Evolutionary conservation across 225 moss, liverwort and hornwort species (phyloP).

Genomic region (Sphagnum tenellum): DNA sequence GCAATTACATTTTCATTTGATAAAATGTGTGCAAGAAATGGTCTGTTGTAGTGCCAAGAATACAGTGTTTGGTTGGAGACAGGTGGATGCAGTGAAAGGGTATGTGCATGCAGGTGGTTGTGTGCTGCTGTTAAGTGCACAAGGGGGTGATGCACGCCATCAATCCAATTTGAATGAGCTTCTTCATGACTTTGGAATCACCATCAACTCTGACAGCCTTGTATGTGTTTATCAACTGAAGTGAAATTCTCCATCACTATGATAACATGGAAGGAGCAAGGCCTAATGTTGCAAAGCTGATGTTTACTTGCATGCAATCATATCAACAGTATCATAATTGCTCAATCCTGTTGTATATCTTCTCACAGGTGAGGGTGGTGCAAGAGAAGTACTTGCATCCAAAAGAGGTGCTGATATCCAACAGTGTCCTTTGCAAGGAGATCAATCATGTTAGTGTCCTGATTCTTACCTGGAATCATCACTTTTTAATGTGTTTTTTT

Average conservation of each 20-base stretch:
- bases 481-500: too few species aligned
- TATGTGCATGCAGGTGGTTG: slow-evolving; percentile 57
- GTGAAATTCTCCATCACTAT: too few species aligned
- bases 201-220: slow-evolving; percentile 63
- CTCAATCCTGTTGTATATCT: background rate
- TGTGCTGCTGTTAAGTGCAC: slow-evolving; percentile 41
- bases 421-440: slow-evolving; percentile 56
- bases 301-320: too few species aligned
- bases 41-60: too few species aligned
- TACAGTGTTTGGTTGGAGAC: background rate
- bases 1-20: too few species aligned
- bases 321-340: too few species aligned
- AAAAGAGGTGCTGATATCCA: slow-evolving; percentile 63
- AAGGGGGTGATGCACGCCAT: slow-evolving; percentile 22
- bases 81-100: slow-evolving; percentile 43
- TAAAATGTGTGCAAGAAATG: too few species aligned
- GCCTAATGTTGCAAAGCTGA: too few species aligned
- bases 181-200: slow-evolving; percentile 62
- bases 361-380: slow-evolving; percentile 38
- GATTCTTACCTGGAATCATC: too few species aligned
- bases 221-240: slow-evolving; percentile 18
- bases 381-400: slow-evolving; percentile 89
- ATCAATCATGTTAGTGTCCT: slow-evolving; percentile 51
- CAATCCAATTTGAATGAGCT: slow-evolving; percentile 29
- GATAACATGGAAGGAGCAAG: too few species aligned